A percentile compares a stretch with the other conserved stretches of the same genome.
Conservation (phyloP, 2,329 filamentous ascomycete species). For the Didymella sp. region DNA sequence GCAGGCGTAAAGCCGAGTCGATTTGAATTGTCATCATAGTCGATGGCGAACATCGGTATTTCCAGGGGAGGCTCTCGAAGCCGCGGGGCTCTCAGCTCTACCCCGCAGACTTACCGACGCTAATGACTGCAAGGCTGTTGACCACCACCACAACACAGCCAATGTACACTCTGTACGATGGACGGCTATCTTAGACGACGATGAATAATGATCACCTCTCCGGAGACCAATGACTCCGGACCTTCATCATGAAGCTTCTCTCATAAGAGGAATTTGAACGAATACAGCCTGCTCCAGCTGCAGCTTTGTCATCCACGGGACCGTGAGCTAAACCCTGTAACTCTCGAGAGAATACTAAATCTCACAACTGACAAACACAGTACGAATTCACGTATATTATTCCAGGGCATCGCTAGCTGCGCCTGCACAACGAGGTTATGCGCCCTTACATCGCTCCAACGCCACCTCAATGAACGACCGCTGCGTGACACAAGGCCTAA, state of each 20-base stretch:
- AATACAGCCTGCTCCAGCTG: background rate
- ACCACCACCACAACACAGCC: background rate
- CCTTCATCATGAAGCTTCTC: background rate
- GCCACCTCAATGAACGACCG: background rate
- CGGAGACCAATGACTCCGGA: background rate
- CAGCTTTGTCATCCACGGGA: background rate
- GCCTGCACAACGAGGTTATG: background rate
- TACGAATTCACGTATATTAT: background rate
- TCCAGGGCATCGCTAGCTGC: background rate
- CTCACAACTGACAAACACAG: background rate
- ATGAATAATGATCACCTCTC: background rate
- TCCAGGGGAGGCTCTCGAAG: slow-evolving; percentile 4
- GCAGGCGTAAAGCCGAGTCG: slow-evolving; percentile 19
- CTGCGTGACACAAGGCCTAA: background rate
- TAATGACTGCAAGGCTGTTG: slow-evolving; percentile 13
- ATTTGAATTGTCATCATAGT: slow-evolving; percentile 20
- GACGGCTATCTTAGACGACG: background rate
- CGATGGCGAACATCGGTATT: slow-evolving; percentile 33
- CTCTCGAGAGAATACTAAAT: background rate
- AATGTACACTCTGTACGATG: background rate
- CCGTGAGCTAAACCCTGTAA: background rate
- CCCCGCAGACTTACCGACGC: slow-evolving; percentile 32
- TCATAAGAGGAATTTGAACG: background rate
- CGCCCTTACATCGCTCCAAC: background rate
- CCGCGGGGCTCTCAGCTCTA: slow-evolving; percentile 26